These are phyloP conservation scores for Dacryopinax spathularia DNA, from an alignment of 768 basidiomycete species.

Conservation along the genomic window DNA sequence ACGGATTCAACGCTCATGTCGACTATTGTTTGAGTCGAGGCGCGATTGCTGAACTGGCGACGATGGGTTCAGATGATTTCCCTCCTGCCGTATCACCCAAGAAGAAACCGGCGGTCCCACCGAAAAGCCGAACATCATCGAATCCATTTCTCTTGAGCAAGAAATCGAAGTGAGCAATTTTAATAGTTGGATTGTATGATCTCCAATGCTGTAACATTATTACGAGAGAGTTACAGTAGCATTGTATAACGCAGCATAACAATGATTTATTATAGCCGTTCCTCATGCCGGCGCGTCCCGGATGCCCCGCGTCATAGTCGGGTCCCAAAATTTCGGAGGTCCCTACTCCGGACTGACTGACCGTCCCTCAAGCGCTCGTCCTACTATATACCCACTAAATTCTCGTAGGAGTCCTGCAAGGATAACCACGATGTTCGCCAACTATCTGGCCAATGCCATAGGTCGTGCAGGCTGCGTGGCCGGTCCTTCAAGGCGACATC, in stretches of 20 bases:
- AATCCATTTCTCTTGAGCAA: background rate
- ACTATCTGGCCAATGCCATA: background rate
- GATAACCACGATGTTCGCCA: background rate
- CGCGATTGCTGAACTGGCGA: constrained; percentile 59
- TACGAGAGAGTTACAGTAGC: background rate
- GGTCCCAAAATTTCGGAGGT: background rate
- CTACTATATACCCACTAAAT: background rate
- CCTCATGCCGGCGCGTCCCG: background rate
- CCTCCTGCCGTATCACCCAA: background rate
- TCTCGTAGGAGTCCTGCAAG: background rate
- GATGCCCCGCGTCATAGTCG: background rate
- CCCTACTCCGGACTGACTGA: background rate
- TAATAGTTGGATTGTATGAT: background rate
- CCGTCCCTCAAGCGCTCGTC: background rate
- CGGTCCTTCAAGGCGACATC: background rate
- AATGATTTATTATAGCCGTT: background rate
- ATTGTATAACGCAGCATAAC: background rate
- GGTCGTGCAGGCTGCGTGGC: background rate
- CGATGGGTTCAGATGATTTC: constrained; percentile 1
- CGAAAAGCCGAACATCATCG: background rate
- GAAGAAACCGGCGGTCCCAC: background rate
- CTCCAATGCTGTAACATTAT: too few species aligned
- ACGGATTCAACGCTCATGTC: constrained; percentile 69
- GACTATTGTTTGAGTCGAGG: constrained; percentile 76
- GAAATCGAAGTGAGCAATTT: background rate